Conservation (phyloP, 495 filamentous ascomycete genomes). For the Bombardia bombarda region DNA sequence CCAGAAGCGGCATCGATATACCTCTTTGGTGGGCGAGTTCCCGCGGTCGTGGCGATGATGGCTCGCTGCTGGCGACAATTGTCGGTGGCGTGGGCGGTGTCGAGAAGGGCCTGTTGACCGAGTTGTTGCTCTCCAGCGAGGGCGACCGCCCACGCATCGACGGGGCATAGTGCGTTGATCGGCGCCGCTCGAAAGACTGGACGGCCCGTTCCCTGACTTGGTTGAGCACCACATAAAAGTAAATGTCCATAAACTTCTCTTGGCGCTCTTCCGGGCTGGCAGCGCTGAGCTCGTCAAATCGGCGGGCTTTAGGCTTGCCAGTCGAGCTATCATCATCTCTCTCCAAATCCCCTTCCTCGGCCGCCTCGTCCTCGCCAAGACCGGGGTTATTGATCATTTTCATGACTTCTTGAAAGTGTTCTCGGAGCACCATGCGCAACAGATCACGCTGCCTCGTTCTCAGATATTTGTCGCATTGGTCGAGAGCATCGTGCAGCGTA, state of each 20-base stretch:
- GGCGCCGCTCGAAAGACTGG: constrained; percentile 11
- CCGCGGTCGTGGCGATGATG: not conserved
- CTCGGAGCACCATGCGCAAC: constrained; percentile 23
- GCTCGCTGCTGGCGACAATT: not conserved
- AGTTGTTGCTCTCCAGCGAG: constrained; percentile 8
- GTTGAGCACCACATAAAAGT: constrained; percentile 29
- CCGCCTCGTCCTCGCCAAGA: constrained; percentile 7
- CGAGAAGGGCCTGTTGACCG: not conserved
- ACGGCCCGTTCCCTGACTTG: constrained; percentile 22
- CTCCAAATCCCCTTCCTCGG: constrained; percentile 5
- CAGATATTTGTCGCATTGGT: constrained; percentile 23
- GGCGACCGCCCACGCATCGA: constrained; percentile 6
- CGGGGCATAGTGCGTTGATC: constrained; percentile 13
- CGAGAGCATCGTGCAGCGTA: constrained; percentile 28
- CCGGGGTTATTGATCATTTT: constrained; percentile 23
- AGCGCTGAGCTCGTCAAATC: constrained; percentile 25
- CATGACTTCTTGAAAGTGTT: constrained; percentile 31
- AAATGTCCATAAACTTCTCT: constrained; percentile 31
- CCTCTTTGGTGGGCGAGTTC: constrained; percentile 1
- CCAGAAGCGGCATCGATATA: constrained; percentile 9
- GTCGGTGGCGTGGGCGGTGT: constrained; percentile 2
- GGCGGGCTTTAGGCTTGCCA: not conserved
- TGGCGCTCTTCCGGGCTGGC: constrained; percentile 34
- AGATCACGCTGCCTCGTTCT: constrained; percentile 15
- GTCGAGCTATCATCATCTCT: constrained; percentile 3